Base-by-base conservation (phyloP, 768 basidiomycete genomes). In the Collybia sordida region DNA sequence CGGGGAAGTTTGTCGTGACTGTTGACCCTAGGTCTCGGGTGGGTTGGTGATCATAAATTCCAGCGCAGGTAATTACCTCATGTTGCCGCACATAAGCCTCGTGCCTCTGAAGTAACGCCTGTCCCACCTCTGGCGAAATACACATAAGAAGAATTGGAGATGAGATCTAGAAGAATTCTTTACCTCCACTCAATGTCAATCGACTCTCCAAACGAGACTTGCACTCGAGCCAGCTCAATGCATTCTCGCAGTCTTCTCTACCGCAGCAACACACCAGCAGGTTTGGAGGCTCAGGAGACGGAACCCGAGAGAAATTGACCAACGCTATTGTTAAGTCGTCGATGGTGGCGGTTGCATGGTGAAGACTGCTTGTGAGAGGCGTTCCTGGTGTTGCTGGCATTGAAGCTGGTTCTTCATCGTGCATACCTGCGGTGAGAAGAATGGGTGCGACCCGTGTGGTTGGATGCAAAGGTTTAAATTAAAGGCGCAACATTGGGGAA, bases 161-260 rank as follows among this genome's bases (percentile, higher is more conserved):
- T 11, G 31, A 14, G 11, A n/a, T n/a, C n/a, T 14, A 31, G 31
- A 49, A 43, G 22, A n/a, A 34, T 23, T 27, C 75, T 87, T 60
- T 60, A 94, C 93, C 92, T 60, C 91, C 93, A 64, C 92, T 92
- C 48, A 96, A 75, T 49, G 86, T 81, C 54, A 97, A 72, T 49
- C 89, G 73, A 52, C 78, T 83, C 70, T 93, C 90, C 21, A 96
- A 68, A 64, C 80, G 82, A 41, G 81, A 73, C 71, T 86, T 90
- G 45, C 82, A 71, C 28, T 72, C 73, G 17, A 79, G 52, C 85
- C 91, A 91, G 7, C 78, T 69, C 65, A 71, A 78, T 37, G 80
- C 72, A 42, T 83, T 78, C 57, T 86, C 81, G 61, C 88, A 91
- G 3, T 82, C 78, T 39, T 83, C 82, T 45, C 65, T 70, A 21